Evolutionary conservation across 352 stramenopile species (phyloP).

Genomic region (Phytophthora palmivora): DNA sequence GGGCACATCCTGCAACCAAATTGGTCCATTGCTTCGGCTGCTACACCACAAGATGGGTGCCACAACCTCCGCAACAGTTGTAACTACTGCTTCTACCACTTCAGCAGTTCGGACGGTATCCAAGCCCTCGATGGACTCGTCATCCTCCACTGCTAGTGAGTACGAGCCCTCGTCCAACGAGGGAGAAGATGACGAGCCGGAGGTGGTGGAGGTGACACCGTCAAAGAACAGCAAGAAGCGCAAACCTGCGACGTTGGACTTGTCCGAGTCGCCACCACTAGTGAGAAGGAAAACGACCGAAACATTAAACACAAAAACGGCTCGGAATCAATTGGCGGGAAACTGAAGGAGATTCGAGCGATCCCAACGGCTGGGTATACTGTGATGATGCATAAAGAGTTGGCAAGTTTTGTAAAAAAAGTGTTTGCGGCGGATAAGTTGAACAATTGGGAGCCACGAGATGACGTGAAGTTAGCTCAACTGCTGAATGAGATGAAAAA

Average conservation of each 20-base stretch:
- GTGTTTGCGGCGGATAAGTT: slow-evolving; percentile 12
- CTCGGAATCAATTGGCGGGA: slow-evolving; percentile 1
- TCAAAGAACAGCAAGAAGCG: slow-evolving; percentile 21
- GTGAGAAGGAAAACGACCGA: slow-evolving; percentile 4
- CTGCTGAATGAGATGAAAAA: slow-evolving; percentile 26
- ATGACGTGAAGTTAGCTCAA: slow-evolving; percentile 11
- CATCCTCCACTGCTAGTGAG: slow-evolving; percentile 20
- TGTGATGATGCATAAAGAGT: slow-evolving; percentile 15
- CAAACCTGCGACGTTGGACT: slow-evolving; percentile 22
- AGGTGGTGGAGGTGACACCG: slow-evolving; percentile 17
- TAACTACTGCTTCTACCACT: not conserved
- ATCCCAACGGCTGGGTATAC: slow-evolving; percentile 4
- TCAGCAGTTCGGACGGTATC: not conserved
- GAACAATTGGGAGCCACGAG: slow-evolving; percentile 19
- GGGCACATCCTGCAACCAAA: slow-evolving; percentile 28
- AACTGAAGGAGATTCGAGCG: slow-evolving; percentile 9
- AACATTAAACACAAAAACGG: not conserved
- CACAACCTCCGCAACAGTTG: not conserved
- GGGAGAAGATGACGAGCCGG: slow-evolving; percentile 10
- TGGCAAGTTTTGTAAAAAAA: slow-evolving; percentile 18
- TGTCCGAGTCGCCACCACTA: slow-evolving; percentile 9
- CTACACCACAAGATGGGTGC: slow-evolving; percentile 20
- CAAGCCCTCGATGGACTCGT: slow-evolving; percentile 5
- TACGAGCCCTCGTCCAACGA: slow-evolving; percentile 16
- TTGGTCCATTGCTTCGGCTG: slow-evolving; percentile 24